Conservation (phyloP, 257 asterid genomes). For the Knoxia roxburghii region DNA sequence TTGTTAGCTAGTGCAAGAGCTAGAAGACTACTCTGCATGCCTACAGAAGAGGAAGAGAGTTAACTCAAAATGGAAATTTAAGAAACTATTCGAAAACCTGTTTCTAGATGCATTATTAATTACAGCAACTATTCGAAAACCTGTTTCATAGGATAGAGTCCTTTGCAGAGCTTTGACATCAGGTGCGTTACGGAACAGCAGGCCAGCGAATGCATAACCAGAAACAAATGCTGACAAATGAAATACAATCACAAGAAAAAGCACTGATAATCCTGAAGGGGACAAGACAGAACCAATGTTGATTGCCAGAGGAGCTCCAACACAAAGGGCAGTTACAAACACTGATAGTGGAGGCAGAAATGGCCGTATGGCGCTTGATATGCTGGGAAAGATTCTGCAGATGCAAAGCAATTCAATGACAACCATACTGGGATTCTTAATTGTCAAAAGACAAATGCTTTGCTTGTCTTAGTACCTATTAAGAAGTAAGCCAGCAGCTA, state of each 20-base stretch:
- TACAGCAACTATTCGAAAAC: constrained; percentile 22
- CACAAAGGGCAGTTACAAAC: constrained; percentile 52
- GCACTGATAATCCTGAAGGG: constrained; percentile 80
- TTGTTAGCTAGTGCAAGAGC: constrained; percentile 94
- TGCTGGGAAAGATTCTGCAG: constrained; percentile 70
- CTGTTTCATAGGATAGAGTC: constrained; percentile 94
- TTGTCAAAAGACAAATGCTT: neutral
- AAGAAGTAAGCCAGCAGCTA: constrained; percentile 81
- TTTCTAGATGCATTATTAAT: neutral
- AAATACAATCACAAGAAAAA: constrained; percentile 71
- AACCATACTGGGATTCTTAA: neutral
- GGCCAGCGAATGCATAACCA: constrained; percentile 63
- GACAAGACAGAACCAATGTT: constrained; percentile 63
- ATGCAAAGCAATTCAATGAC: constrained; percentile 20
- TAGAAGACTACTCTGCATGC: constrained; percentile 99
- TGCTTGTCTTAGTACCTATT: constrained; percentile 46
- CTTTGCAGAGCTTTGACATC: constrained; percentile 86
- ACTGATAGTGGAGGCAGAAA: constrained; percentile 45
- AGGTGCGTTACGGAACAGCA: constrained; percentile 47
- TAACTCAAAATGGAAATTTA: constrained; percentile 2
- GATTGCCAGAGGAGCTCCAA: constrained; percentile 76
- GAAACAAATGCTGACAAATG: constrained; percentile 72
- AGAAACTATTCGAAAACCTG: neutral
- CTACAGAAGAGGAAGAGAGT: constrained; percentile 26
- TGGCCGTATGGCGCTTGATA: constrained; percentile 50